A percentile compares a stretch with the other conserved stretches of the same genome.
Evolutionary conservation across 176 grass and related monocot species (phyloP).

Genomic region (Dendrocalamus sinicus): DNA sequence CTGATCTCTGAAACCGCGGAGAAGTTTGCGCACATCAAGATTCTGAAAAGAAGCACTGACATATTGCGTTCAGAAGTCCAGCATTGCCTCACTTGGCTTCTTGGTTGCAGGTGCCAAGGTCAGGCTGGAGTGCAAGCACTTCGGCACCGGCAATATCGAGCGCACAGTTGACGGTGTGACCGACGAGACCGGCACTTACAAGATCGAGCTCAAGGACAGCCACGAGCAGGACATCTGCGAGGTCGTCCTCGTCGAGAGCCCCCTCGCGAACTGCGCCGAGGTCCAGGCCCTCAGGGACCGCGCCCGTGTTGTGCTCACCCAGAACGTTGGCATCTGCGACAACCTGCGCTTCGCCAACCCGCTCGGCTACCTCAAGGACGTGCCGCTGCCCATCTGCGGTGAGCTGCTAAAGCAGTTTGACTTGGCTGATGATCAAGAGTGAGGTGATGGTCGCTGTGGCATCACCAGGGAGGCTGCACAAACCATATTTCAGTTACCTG

Average conservation of each 20-base stretch:
- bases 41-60: background rate
- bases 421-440: conserved; percentile 41
- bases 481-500: conserved; percentile 10
- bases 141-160: conserved; percentile 39
- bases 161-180: conserved; percentile 53
- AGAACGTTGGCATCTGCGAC: conserved; percentile 48
- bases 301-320: conserved; percentile 56
- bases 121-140: conserved; percentile 79
- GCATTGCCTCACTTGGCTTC: background rate
- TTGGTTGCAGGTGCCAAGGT: conserved; percentile 70
- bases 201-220: conserved; percentile 67
- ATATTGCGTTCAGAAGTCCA: background rate
- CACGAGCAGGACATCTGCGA: conserved; percentile 79
- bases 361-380: conserved; percentile 73
- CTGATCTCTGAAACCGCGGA: background rate
- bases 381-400: conserved; percentile 57
- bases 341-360: conserved; percentile 55
- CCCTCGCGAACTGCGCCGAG: conserved; percentile 51
- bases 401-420: conserved; percentile 50
- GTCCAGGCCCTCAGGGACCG: conserved; percentile 26
- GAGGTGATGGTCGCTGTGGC: conserved; percentile 7
- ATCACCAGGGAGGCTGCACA: conserved; percentile 20
- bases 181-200: conserved; percentile 58
- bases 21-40: background rate
- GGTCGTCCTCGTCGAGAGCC: conserved; percentile 66